phyloP scores from a whole-genome alignment of 1,284 basidiomycete genomes.

The Ceratobasidium sp. region DNA sequence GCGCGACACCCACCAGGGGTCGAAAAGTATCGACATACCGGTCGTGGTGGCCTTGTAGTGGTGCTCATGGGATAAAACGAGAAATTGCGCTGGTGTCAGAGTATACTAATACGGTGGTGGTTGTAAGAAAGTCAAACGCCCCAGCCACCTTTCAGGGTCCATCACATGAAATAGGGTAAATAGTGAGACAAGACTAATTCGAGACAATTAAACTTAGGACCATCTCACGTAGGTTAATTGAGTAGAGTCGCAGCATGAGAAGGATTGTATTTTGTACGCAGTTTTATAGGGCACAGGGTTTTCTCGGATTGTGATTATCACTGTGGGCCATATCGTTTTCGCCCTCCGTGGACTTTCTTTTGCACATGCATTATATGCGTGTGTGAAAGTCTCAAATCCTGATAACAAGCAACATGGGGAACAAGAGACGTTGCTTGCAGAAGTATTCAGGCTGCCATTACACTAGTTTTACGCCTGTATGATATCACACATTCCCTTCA shows the following conservation, averaged over 20 bases:
- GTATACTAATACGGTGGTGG: not conserved
- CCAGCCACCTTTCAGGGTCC: not conserved
- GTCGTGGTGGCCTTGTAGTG: slow-evolving; percentile 10
- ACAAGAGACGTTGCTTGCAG: too few species aligned
- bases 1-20: slow-evolving; percentile 37
- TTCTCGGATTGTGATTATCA: not conserved
- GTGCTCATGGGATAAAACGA: not conserved
- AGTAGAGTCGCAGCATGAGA: too few species aligned
- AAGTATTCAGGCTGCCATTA: too few species aligned
- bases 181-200: not conserved
- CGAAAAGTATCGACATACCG: slow-evolving; percentile 39
- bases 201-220: too few species aligned
- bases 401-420: too few species aligned
- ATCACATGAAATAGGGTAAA: not conserved
- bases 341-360: not conserved
- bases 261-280: too few species aligned
- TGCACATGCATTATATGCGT: not conserved
- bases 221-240: too few species aligned
- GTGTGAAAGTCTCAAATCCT: not conserved
- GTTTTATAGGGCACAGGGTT: not conserved
- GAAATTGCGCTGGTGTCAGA: not conserved
- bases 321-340: not conserved
- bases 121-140: slow-evolving; percentile 29
- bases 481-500: not conserved
- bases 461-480: not conserved